Conservation (phyloP, 73 alveolate genomes). For the Paramecium pentaurelia region DNA sequence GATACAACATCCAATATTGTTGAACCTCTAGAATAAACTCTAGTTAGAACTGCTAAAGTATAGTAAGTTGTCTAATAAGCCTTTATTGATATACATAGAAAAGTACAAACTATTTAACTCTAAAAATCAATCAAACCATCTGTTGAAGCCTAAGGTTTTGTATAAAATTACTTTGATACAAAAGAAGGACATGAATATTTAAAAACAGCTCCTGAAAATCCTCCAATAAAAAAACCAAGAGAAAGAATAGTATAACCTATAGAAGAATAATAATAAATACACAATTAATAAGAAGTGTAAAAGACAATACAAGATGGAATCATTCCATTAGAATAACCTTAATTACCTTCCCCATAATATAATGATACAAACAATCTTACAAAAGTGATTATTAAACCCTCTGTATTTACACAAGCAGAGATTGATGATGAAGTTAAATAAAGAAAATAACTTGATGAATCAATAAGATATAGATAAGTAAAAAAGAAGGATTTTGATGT, state of each 20-base stretch:
- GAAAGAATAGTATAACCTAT: not conserved
- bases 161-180: constrained; percentile 50
- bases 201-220: constrained; percentile 42
- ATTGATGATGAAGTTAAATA: constrained; percentile 63
- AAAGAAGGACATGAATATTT: constrained; percentile 40
- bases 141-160: constrained; percentile 33
- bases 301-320: not conserved
- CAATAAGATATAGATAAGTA: constrained; percentile 42
- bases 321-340: not conserved
- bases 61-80: not conserved
- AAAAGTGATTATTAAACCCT: constrained; percentile 50
- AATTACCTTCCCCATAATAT: constrained; percentile 20
- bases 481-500: constrained; percentile 82
- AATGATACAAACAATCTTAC: not conserved
- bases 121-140: not conserved
- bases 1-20: not conserved
- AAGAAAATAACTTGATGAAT: constrained; percentile 58
- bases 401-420: constrained; percentile 49
- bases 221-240: constrained; percentile 29
- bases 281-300: not conserved
- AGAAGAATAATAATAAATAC: not conserved
- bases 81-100: not conserved
- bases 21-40: not conserved
- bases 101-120: not conserved
- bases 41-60: not conserved